phyloP scores from a whole-genome alignment of 805 yeast species.

The Suhomyces vadensis region DNA sequence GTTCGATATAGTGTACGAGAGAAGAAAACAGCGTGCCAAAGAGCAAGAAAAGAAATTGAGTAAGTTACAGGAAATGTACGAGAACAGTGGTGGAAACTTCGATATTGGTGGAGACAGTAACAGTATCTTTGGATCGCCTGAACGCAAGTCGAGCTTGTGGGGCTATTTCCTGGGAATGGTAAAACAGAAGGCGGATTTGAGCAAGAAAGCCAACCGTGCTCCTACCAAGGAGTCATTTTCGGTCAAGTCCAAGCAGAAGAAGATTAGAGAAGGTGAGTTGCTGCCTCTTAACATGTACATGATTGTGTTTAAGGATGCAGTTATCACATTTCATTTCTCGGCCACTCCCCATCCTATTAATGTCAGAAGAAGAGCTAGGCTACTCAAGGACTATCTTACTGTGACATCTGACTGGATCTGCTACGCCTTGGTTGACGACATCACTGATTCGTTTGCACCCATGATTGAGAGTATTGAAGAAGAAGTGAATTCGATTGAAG shows the following conservation, averaged over 20 bases:
- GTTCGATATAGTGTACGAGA: slow-evolving; percentile 68
- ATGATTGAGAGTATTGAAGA: slow-evolving; percentile 91
- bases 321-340: slow-evolving; percentile 88
- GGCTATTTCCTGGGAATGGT: slow-evolving; percentile 12
- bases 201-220: background rate
- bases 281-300: slow-evolving; percentile 92
- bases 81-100: slow-evolving; percentile 13
- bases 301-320: slow-evolving; percentile 88
- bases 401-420: slow-evolving; percentile 97
- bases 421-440: slow-evolving; percentile 93
- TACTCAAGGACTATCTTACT: slow-evolving; percentile 81
- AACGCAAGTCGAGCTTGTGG: slow-evolving; percentile 19
- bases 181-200: slow-evolving; percentile 4
- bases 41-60: slow-evolving; percentile 43
- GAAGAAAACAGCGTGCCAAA: slow-evolving; percentile 51
- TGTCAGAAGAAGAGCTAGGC: slow-evolving; percentile 88
- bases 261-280: slow-evolving; percentile 55
- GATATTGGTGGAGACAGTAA: slow-evolving; percentile 20
- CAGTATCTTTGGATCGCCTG: slow-evolving; percentile 19
- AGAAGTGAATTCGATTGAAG: slow-evolving; percentile 94
- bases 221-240: slow-evolving; percentile 21
- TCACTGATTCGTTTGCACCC: slow-evolving; percentile 97
- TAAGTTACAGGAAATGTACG: slow-evolving; percentile 40
- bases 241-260: slow-evolving; percentile 27
- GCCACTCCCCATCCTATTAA: slow-evolving; percentile 96